A percentile compares a stretch with the other conserved stretches of the same genome.
Evolutionary conservation across 2,329 filamentous ascomycete species (phyloP).

Genomic region (Didymella lethalis): DNA sequence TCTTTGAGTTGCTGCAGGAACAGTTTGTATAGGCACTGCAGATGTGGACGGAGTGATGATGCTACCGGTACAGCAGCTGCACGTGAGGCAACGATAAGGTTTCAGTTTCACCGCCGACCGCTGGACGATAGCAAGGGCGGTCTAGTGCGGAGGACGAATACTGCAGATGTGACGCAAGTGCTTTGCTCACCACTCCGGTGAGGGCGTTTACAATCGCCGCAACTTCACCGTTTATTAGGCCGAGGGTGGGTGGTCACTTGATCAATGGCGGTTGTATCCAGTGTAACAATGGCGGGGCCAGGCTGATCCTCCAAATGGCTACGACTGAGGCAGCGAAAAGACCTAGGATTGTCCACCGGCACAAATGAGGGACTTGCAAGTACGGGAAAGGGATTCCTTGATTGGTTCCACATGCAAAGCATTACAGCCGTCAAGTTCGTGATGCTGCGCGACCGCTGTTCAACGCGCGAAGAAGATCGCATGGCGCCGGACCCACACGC

Average conservation of each 20-base stretch:
- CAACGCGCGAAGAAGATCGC: conserved; percentile 2
- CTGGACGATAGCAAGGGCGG: conserved; percentile 17
- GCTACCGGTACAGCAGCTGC: conserved; percentile 4
- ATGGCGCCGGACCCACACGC: conserved; percentile 15
- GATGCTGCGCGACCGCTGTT: conserved; percentile 6
- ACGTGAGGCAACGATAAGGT: conserved; percentile 21
- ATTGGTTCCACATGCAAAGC: not conserved
- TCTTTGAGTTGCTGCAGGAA: conserved; percentile 9
- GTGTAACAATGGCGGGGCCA: not conserved
- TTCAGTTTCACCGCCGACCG: conserved; percentile 14
- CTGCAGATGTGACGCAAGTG: conserved; percentile 16
- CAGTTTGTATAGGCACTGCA: not conserved
- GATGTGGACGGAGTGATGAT: conserved; percentile 10
- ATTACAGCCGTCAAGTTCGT: not conserved
- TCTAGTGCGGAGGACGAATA: conserved; percentile 9
- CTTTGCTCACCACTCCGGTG: conserved; percentile 15
- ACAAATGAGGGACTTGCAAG: not conserved
- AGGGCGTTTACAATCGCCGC: conserved; percentile 4
- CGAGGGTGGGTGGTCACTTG: conserved; percentile 12
- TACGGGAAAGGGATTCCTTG: no score
- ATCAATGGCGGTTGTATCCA: conserved; percentile 2
- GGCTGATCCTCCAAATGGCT: not conserved
- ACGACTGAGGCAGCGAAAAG: not conserved
- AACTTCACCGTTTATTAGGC: not conserved
- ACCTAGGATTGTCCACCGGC: not conserved